Evolutionary conservation across 73 alveolate species (phyloP).

Genomic region (Paramecium sexaurelia): DNA sequence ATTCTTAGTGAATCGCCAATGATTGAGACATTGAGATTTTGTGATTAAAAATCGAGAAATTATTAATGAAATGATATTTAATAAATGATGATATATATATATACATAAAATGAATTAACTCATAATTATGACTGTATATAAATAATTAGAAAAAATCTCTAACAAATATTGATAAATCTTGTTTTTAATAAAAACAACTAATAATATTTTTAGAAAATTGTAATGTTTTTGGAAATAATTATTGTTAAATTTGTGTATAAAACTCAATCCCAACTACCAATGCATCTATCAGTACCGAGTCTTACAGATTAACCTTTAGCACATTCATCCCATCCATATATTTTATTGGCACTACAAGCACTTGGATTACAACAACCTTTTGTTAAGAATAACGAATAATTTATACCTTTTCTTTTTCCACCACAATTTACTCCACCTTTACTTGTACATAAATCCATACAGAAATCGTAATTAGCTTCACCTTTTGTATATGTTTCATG

Average conservation of each 20-base stretch:
- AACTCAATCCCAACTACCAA: constrained; percentile 36
- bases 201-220: too few species aligned
- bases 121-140: too few species aligned
- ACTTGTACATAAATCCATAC: not conserved
- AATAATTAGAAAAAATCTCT: too few species aligned
- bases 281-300: constrained; percentile 14
- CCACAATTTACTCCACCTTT: constrained; percentile 59
- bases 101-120: not conserved
- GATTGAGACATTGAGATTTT: constrained; percentile 43
- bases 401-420: constrained; percentile 26
- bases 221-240: too few species aligned
- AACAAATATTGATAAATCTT: not conserved
- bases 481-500: constrained; percentile 38
- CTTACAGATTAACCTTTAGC: constrained; percentile 21
- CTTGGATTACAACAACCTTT: not conserved
- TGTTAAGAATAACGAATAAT: not conserved
- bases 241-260: not conserved
- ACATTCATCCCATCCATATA: constrained; percentile 56
- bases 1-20: constrained; percentile 25
- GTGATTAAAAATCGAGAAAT: constrained; percentile 25
- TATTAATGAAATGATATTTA: not conserved
- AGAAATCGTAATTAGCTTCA: constrained; percentile 25
- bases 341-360: not conserved
- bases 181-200: not conserved
- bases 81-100: not conserved